Evolutionary conservation across 345 rosid species (phyloP), one percentile per base, ranked within the genome.

Genomic region (Iberis pinnata): DNA sequence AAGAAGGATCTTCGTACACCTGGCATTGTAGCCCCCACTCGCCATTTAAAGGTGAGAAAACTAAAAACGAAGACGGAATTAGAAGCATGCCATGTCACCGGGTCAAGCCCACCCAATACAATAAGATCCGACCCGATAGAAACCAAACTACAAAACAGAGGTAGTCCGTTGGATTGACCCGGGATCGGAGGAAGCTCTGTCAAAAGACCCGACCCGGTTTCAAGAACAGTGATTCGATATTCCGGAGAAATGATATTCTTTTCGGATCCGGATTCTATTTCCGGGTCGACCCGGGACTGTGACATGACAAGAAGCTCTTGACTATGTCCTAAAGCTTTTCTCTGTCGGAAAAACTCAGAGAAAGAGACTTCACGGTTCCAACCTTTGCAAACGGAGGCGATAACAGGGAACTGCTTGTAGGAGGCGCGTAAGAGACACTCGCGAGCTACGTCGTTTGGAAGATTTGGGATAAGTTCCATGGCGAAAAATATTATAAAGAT

Each of bases 91-190:
- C 82, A 90, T 6, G 77, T 79, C 13, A 41, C 70, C 27, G 80
- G 86, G 55, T 87, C 79, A 60, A 84, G 50, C 75, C 98, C 98
- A 7, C 96, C 98, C 64, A 87, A 31, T 24, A 81, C 74, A n/a
- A 87, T 70, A 53, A 90, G 75, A 32, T 76, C 75, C 61, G 78
- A 73, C 24, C 95, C 89, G 17, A 73, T 77, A 0, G 80, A 64
- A 0, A 63, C 81, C 9, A 90, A 10, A 40, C 58, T 78, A 49
- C 93, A 82, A 18, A 81, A 90, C 79, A 80, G 42, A 7, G 92
- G 96, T 40, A 84, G 46, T 12, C 82, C 81, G 10, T 50, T 26
- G 11, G 75, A 12, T 45, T 60, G 69, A 36, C 65, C 78, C 3
- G 87, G 84, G 27, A 70, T 17, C 46, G 80, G 76, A 13, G 84